Base-by-base conservation (phyloP, 768 basidiomycete genomes). In the Pulveroboletus sp. region DNA sequence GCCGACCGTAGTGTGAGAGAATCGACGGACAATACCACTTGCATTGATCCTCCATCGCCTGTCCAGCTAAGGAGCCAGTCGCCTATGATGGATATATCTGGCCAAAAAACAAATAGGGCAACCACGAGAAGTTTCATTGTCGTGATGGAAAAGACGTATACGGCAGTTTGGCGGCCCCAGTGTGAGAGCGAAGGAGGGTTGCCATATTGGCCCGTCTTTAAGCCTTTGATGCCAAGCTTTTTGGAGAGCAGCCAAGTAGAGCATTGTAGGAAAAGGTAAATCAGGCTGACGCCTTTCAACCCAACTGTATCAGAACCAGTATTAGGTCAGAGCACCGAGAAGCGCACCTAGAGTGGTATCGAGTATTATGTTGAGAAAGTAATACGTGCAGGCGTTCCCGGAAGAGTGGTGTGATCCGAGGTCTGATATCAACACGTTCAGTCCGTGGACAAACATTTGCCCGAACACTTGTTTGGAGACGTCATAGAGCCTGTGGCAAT, bases 81-180 rank as follows among this genome's bases (percentile, higher is more conserved):
- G n/a, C 87, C 91, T n/a, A 87, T 64, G 10, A 73, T 70, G 55
- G 88, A 84, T 38, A 97, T 72, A 2, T 75, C 77, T 17, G 88
- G 86, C 59, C 89, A 81, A 2, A 84, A 60, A 20, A 81, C 76
- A 46, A 97, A 82, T 10, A 97, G 68, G 3, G 72, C 74, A 24
- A 97, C 72, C n/a, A 98, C 90, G 35, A 90, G 69, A n/a, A 91
- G 66, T 65, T 98, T 97, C 95, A 97, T 97, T 14, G 82, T 74
- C 2, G 84, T 80, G 21, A 98, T 73, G 5, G 90, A 77, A 11
- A 85, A 68, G 43, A 97, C 78, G 63, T 98, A 98, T 24, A 94
- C 79, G 6, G 84, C 77, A 17, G 90, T 79, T 64, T 92, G 90
- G 39, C 85, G 81, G 21, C 71, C 63, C 90, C 89, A 95, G 67